phyloP scores from a whole-genome alignment of 23 red algal species.

The Chondrus crispus region DNA sequence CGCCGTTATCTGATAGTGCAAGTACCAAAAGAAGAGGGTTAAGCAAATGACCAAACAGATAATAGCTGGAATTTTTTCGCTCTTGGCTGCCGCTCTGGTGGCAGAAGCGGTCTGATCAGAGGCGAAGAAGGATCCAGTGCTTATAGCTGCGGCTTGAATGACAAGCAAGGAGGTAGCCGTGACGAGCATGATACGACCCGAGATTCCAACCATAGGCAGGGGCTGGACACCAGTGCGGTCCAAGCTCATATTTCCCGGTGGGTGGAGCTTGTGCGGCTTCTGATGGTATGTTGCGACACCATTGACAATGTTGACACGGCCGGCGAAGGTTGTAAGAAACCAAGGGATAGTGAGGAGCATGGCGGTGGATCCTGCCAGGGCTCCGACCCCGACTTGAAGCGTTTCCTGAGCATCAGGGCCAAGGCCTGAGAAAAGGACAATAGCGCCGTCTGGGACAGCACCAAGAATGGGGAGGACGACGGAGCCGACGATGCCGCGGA shows the following conservation, averaged over 20 bases:
- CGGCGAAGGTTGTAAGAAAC: conserved; percentile 55
- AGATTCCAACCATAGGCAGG: conserved; percentile 14
- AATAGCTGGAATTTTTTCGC: conserved; percentile 31
- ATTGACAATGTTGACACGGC: conserved; percentile 52
- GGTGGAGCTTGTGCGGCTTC: conserved; percentile 26
- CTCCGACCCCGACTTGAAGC: conserved; percentile 68
- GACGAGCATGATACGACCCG: conserved; percentile 49
- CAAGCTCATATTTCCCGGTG: conserved; percentile 18
- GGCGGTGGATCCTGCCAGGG: conserved; percentile 66
- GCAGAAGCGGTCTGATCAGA: neutral
- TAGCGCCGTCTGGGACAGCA: conserved; percentile 76
- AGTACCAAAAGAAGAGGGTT: conserved; percentile 49
- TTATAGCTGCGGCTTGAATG: conserved; percentile 62
- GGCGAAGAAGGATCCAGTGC: conserved; percentile 33
- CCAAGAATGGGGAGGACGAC: conserved; percentile 79
- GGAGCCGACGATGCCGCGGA: conserved; percentile 63
- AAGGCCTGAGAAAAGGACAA: conserved; percentile 73
- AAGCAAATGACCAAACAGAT: conserved; percentile 56
- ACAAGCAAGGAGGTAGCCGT: conserved; percentile 55
- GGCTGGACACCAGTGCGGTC: conserved; percentile 36
- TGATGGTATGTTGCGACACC: conserved; percentile 20
- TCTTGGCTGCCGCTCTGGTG: neutral
- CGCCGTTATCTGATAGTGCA: conserved; percentile 30
- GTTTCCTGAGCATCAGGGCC: conserved; percentile 77
- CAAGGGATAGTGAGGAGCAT: conserved; percentile 82